phyloP scores from a whole-genome alignment of 495 filamentous ascomycete genomes.

The Delitschia confertaspora region DNA sequence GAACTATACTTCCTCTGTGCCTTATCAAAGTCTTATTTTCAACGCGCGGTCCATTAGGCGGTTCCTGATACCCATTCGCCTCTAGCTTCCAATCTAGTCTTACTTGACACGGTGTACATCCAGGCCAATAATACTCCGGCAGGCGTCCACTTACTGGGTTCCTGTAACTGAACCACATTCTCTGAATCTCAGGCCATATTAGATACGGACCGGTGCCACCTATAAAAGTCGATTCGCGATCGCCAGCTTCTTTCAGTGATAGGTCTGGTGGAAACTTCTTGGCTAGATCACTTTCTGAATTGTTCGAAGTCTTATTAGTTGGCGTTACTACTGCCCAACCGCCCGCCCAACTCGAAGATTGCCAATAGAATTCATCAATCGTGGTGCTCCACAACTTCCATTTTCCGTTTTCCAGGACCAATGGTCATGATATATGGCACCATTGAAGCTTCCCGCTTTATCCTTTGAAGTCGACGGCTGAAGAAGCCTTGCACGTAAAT shows the following conservation, averaged over 20 bases:
- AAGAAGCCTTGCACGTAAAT: constrained; percentile 11
- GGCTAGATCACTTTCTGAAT: constrained; percentile 5
- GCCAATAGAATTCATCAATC: constrained; percentile 24
- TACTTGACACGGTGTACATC: constrained; percentile 15
- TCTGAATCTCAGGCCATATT: constrained; percentile 19
- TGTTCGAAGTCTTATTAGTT: too few relatives aligned
- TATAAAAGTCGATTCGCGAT: constrained; percentile 8
- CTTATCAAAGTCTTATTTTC: constrained; percentile 1
- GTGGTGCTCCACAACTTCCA: constrained; percentile 22
- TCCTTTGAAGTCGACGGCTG: constrained; percentile 10
- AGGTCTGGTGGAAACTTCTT: constrained; percentile 18
- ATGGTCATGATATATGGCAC: constrained; percentile 22
- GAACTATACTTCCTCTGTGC: too few relatives aligned
- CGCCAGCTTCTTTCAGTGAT: constrained; percentile 5
- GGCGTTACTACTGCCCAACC: constrained; percentile 14
- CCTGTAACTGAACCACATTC: constrained; percentile 22
- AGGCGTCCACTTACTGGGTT: constrained; percentile 16
- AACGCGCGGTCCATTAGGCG: constrained; percentile 6
- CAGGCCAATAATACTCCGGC: constrained; percentile 21
- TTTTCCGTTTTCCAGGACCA: constrained; percentile 20
- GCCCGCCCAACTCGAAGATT: constrained; percentile 11
- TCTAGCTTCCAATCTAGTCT: constrained; percentile 12
- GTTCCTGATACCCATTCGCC: constrained; percentile 22
- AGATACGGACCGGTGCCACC: constrained; percentile 13
- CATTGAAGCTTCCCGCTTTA: constrained; percentile 16